Base-by-base conservation (phyloP, 371 early-diverging fungal genomes). In the Neoconidiobolus thromboides region DNA sequence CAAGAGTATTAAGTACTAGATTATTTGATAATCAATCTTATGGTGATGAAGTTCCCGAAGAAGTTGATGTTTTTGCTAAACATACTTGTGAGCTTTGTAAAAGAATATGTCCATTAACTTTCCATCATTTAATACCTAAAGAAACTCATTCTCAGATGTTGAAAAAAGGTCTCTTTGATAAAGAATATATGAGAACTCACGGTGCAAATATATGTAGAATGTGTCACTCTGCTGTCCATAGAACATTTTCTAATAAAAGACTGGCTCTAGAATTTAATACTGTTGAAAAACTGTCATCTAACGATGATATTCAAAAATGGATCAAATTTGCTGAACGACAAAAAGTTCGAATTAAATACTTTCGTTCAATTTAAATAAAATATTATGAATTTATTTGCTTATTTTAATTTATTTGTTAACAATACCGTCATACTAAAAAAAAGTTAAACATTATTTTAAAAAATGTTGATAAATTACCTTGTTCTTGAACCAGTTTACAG, bases 401-500 rank as follows among this genome's bases (percentile, higher is more conserved):
- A 26, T 26, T 26, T 26, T 26, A 26, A 26, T 26, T 26, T 26
- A 26, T 26, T 49, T 49, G 10, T 12, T 14, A 49, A 49, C 49
- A 49, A 49, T 49, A 49, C 49, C 49, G 26, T 49, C 49, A 14
- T 49, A 49, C 49, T 49, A 49, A 12, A 49, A 49, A 49, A 3
- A 12, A 49, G 5, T 49, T 10, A 49, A 49, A 49, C 4, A 49
- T 49, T 14, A 49, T 14, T 10, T 14, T 9, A 49, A 49, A 14
- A 5, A 5, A 49, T 14, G 26, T 26, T 26, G 26, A 26, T 26
- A 26, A 26, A 26, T 62, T 69, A 75, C 76, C 69, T 83, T 81
- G 72, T 77, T 73, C 83, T 88, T 87, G 81, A 83, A 88, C 89
- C 89, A 88, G 69, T 83, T 82, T 63, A 76, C 73, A 70, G 86